A percentile compares a stretch with the other conserved stretches of the same genome.
Evolutionary conservation across 78 protist genomes (phyloP).

Genomic region (Dictyostelium intermedium): DNA sequence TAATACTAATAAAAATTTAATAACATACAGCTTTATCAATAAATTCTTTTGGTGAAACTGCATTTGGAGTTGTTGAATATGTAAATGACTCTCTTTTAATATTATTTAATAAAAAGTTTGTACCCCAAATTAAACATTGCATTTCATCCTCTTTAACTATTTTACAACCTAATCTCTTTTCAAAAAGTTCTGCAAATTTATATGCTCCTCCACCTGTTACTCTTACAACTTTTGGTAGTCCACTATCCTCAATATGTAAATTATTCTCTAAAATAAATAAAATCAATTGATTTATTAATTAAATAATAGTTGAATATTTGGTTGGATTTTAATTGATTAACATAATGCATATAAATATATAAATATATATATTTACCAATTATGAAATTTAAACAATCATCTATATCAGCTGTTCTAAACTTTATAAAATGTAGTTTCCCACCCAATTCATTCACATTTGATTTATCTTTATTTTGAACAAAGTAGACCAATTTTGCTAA

Average conservation of each 20-base stretch:
- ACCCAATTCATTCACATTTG: constrained; percentile 29
- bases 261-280: constrained; percentile 33
- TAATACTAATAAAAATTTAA: neutral
- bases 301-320: neutral
- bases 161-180: constrained; percentile 45
- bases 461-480: constrained; percentile 30
- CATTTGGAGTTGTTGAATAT: constrained; percentile 16
- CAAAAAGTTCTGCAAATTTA: constrained; percentile 82
- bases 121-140: constrained; percentile 88
- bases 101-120: constrained; percentile 85
- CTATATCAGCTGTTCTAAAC: constrained; percentile 60
- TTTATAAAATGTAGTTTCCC: constrained; percentile 69
- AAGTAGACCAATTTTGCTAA: constrained; percentile 69
- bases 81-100: constrained; percentile 46
- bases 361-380: constrained; percentile 16
- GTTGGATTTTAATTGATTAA: too few species aligned
- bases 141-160: constrained; percentile 86
- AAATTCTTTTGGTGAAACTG: constrained; percentile 42
- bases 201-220: constrained; percentile 89
- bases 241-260: constrained; percentile 54
- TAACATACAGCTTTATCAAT: constrained; percentile 46
- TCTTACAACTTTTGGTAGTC: constrained; percentile 56
- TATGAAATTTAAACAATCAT: constrained; percentile 59
- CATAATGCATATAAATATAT: neutral
- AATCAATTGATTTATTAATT: neutral